phyloP scores from a whole-genome alignment of 176 grass and related monocot genomes.

The Avena atlantica region DNA sequence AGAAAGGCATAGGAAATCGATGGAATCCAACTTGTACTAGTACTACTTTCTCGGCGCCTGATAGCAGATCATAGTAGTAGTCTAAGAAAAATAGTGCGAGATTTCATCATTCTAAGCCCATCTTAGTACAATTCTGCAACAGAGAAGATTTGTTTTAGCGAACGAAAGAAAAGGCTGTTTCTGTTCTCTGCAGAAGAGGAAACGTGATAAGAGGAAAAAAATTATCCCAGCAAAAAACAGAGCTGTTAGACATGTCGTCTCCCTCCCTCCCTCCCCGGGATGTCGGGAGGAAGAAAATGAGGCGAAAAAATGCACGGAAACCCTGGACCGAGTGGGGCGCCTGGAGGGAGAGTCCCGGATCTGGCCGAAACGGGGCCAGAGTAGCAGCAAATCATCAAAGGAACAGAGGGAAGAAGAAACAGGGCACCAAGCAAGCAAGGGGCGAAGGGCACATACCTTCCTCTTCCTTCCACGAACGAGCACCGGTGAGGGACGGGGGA shows the following conservation, averaged over 20 bases:
- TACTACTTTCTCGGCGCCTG: neutral
- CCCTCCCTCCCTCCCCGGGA: neutral
- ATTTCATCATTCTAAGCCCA: neutral
- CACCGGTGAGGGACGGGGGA: neutral
- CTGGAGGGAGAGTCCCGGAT: slow-evolving; percentile 20
- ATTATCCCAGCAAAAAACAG: neutral
- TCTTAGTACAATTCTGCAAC: neutral
- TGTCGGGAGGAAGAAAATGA: neutral
- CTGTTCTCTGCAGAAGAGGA: neutral
- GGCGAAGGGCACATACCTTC: neutral
- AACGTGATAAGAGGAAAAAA: neutral
- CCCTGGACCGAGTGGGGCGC: neutral
- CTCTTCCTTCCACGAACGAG: neutral
- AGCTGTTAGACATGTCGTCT: neutral
- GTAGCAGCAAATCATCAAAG: neutral
- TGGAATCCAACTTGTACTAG: neutral
- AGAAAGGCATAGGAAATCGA: neutral
- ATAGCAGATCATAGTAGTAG: neutral
- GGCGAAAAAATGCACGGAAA: neutral
- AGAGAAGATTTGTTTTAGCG: neutral
- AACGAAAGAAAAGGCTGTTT: neutral
- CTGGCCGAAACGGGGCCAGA: neutral
- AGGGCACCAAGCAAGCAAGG: neutral
- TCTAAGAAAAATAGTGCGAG: neutral
- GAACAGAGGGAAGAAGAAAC: neutral